phyloP scores from a whole-genome alignment of 192 early-diverging fungal genomes.

The Coemansia asiatica region DNA sequence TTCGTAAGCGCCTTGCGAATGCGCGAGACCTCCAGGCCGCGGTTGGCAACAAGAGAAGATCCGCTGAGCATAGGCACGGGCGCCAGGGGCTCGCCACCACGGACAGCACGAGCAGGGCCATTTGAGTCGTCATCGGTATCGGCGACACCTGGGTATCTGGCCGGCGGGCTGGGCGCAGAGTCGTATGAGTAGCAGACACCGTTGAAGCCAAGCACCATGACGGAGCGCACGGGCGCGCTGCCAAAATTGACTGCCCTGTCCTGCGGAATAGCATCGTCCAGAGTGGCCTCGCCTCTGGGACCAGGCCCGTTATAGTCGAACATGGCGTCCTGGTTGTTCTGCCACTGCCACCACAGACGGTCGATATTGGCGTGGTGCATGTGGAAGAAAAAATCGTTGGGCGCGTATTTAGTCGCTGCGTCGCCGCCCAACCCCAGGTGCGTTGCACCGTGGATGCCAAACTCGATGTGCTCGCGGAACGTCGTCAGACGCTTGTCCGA shows the following conservation, averaged over 20 bases:
- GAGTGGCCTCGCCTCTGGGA: slow-evolving; percentile 25
- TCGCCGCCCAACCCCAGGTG: slow-evolving; percentile 56
- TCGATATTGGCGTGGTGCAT: slow-evolving; percentile 67
- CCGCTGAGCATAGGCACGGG: slow-evolving; percentile 31
- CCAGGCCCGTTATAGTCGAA: slow-evolving; percentile 41
- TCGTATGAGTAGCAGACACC: slow-evolving; percentile 45
- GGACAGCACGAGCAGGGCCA: background rate
- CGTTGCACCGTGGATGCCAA: slow-evolving; percentile 47
- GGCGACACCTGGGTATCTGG: slow-evolving; percentile 14
- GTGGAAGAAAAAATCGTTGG: slow-evolving; percentile 64
- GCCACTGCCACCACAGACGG: slow-evolving; percentile 61
- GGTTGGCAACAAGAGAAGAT: slow-evolving; percentile 23
- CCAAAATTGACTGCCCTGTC: slow-evolving; percentile 28
- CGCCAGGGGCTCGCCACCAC: slow-evolving; percentile 4
- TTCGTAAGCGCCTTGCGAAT: slow-evolving; percentile 27
- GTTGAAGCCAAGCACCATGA: slow-evolving; percentile 47
- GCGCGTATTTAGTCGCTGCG: slow-evolving; percentile 45
- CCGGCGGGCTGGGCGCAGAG: slow-evolving; percentile 32
- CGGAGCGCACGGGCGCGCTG: slow-evolving; percentile 22
- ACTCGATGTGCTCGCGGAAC: slow-evolving; percentile 56
- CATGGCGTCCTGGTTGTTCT: slow-evolving; percentile 29
- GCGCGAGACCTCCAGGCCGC: slow-evolving; percentile 28
- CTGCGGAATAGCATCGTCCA: slow-evolving; percentile 39
- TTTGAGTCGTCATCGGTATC: background rate
- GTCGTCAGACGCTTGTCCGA: slow-evolving; percentile 15